phyloP scores from a whole-genome alignment of 2,329 filamentous ascomycete species.

The Pseudogymnoascus sp. region DNA sequence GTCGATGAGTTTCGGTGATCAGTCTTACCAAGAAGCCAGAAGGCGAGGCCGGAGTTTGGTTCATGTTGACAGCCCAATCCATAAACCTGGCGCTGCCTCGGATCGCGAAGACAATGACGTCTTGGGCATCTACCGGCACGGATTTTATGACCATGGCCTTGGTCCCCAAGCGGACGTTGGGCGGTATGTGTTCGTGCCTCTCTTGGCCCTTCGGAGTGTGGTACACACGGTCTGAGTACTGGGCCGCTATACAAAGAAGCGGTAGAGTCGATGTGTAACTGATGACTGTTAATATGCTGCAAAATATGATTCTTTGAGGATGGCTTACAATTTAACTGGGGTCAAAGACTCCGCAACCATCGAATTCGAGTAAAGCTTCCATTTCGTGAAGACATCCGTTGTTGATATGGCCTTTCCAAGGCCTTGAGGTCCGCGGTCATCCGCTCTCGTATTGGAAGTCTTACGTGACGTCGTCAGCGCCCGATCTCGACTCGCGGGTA shows the following conservation, averaged over 20 bases:
- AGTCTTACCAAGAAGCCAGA: constrained; percentile 52
- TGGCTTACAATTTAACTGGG: constrained; percentile 54
- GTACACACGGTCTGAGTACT: constrained; percentile 70
- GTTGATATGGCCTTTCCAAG: constrained; percentile 29
- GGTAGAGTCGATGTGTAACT: constrained; percentile 69
- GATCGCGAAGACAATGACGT: constrained; percentile 75
- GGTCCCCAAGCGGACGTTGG: constrained; percentile 64
- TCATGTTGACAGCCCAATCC: constrained; percentile 81
- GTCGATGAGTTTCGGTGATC: neutral
- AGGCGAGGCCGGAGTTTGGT: constrained; percentile 57
- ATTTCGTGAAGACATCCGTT: constrained; percentile 62
- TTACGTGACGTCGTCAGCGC: neutral
- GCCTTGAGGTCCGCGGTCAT: neutral
- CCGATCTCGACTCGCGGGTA: neutral
- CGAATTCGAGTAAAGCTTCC: constrained; percentile 71
- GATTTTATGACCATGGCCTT: constrained; percentile 83
- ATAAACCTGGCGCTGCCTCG: constrained; percentile 71
- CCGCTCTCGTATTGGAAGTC: constrained; percentile 15
- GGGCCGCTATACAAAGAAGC: constrained; percentile 67
- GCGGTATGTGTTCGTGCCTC: constrained; percentile 58
- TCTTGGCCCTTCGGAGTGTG: constrained; percentile 53
- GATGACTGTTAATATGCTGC: constrained; percentile 8
- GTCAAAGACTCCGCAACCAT: constrained; percentile 59
- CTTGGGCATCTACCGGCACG: constrained; percentile 65
- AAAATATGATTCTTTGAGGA: neutral